Base-by-base conservation (phyloP, 1,284 basidiomycete species). In the Sporisorium reilianum region DNA sequence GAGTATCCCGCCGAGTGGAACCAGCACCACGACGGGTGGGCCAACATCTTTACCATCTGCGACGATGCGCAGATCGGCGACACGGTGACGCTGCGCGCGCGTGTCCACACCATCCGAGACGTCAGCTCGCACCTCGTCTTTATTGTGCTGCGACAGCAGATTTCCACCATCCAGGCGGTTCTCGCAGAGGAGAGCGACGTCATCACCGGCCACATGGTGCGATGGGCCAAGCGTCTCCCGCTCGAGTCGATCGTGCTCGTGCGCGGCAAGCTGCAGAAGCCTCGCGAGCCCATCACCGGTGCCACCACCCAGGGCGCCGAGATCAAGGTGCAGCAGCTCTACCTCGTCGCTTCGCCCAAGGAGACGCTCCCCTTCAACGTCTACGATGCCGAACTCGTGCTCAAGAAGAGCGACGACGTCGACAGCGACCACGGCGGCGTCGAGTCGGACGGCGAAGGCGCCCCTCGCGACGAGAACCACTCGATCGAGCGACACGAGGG, bases 291-390 rank as follows among this genome's bases (percentile, higher is more conserved):
- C 26, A 77, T 82, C 59, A 71, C 73, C 9, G 77, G 80, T 26
- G 78, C 79, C 20, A 73, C 75, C 26, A 67, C 76, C 23, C 48
- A 77, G 50, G 60, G 76, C 20, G 64, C 78, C n/a, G 81, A 83
- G 62, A 66, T 83, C 64, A 67, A 75, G 30, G 69, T 83, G 25
- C 65, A 78, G 44, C 68, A 78, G 36, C 57, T 82, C 54, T 78
- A 73, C 55, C 68, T 83, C 38, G 63, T 83, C 25, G 66, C 70
- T 16, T 28, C 54, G 10, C 72, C 73, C 52, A 74, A 59, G 11
- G 76, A 80, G 66, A 54, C 67, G 49, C 64, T 83, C 8, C 81
- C 80, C 12, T 83, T 83, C 73, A 79, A 73, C 55, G 77, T 80
- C 26, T 80, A 83, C 61, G 74, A 71, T n/a, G 80, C 80, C 20